Percentiles rank a stretch among this genome's conserved stretches.
These are phyloP conservation scores for Entophlyctis luteolus DNA, from an alignment of 192 early-diverging fungal species.

Conservation along the genomic window DNA sequence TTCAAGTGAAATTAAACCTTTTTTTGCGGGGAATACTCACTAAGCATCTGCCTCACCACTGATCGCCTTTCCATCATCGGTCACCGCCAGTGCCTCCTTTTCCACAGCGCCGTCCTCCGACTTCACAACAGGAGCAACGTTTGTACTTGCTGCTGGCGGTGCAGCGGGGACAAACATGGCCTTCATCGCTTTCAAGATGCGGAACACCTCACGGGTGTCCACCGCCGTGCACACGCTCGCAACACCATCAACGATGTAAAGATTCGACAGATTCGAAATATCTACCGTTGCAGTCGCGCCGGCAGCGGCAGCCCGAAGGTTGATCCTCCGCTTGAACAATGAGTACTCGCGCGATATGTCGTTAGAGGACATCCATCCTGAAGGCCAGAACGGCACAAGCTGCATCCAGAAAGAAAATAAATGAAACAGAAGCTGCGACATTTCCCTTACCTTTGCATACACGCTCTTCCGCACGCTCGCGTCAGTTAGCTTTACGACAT, in stretches of 20 bases:
- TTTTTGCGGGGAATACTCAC: no score
- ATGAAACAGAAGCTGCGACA: not conserved
- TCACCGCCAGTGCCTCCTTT: not conserved
- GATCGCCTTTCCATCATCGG: not conserved
- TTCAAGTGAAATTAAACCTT: no score
- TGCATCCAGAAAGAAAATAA: not conserved
- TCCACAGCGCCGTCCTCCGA: not conserved
- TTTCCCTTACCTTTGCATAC: conserved; percentile 18
- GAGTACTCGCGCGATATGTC: conserved; percentile 19
- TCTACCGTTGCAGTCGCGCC: not conserved
- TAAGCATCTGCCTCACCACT: no score
- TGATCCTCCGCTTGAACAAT: conserved; percentile 13
- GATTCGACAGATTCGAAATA: not conserved
- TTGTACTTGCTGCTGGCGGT: not conserved
- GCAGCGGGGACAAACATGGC: not conserved
- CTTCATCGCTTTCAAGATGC: conserved; percentile 19
- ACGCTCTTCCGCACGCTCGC: conserved; percentile 13
- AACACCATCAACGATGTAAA: conserved; percentile 14
- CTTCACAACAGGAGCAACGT: not conserved
- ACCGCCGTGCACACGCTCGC: not conserved
- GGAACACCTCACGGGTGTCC: conserved; percentile 9
- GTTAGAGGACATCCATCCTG: conserved; percentile 16
- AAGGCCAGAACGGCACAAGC: conserved; percentile 23
- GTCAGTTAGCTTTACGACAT: conserved; percentile 8
- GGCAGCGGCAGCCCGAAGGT: not conserved